Conservation (phyloP, 768 basidiomycete genomes). For the Daedalea quercina region DNA sequence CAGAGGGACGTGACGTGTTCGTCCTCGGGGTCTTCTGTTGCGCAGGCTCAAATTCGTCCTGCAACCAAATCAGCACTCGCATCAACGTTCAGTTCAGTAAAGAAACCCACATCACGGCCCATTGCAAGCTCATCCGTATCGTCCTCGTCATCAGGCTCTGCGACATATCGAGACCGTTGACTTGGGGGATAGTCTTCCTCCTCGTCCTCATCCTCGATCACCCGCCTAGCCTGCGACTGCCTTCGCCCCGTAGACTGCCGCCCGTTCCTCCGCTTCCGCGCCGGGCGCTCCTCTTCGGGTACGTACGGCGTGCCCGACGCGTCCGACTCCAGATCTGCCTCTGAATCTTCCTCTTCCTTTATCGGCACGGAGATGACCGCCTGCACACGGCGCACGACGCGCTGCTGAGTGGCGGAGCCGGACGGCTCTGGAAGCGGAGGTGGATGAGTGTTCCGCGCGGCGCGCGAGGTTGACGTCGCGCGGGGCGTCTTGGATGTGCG, state of each 20-base stretch:
- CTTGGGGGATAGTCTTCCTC: constrained; percentile 4
- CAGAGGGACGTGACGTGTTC: not conserved
- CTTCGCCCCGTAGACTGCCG: constrained; percentile 18
- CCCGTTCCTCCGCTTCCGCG: constrained; percentile 26
- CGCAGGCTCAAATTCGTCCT: constrained; percentile 1
- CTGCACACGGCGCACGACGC: constrained; percentile 57
- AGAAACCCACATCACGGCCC: constrained; percentile 42
- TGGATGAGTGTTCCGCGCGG: not conserved
- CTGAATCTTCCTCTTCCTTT: constrained; percentile 52
- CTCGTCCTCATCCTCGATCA: constrained; percentile 11
- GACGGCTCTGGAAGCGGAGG: not conserved
- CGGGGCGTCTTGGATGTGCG: constrained; percentile 3
- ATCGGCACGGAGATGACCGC: constrained; percentile 52
- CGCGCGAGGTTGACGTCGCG: not conserved
- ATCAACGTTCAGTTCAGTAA: not conserved
- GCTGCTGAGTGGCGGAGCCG: constrained; percentile 19
- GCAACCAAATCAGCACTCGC: not conserved
- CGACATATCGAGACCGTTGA: constrained; percentile 9
- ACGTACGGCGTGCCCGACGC: constrained; percentile 9
- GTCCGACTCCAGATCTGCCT: constrained; percentile 21
- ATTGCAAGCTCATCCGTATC: constrained; percentile 61
- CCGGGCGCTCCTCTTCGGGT: constrained; percentile 13
- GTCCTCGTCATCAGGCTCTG: constrained; percentile 20
- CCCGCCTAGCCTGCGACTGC: constrained; percentile 19
- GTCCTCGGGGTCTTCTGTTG: not conserved